Conservation (phyloP, 192 early-diverging fungal genomes). For the Podila verticillata region DNA sequence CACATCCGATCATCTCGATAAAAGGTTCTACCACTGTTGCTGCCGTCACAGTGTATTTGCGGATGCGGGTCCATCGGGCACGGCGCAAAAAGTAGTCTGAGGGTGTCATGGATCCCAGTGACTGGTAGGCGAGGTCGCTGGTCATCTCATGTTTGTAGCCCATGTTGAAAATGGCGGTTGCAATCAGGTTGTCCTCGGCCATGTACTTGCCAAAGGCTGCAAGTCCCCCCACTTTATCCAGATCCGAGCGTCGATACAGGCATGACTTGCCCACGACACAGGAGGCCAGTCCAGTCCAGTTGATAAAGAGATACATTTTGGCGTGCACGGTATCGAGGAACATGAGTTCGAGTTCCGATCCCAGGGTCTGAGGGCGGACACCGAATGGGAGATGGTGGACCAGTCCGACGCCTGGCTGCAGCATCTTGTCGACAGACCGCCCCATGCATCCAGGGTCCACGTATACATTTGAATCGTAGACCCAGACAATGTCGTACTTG, state of each 20-base stretch:
- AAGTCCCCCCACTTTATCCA: conserved; percentile 85
- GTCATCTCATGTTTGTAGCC: conserved; percentile 90
- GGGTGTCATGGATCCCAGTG: conserved; percentile 75
- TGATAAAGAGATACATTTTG: conserved; percentile 95
- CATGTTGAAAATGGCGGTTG: conserved; percentile 80
- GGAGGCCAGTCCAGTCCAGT: conserved; percentile 81
- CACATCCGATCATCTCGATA: conserved; percentile 87
- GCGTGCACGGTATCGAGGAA: conserved; percentile 94
- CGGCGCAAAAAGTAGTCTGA: conserved; percentile 85
- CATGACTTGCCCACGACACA: conserved; percentile 97
- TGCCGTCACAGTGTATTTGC: conserved; percentile 91
- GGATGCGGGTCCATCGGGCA: conserved; percentile 91
- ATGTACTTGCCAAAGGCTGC: conserved; percentile 89
- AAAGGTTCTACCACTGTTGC: conserved; percentile 94
- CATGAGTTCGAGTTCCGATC: conserved; percentile 84
- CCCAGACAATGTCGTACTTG: conserved; percentile 93
- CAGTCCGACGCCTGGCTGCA: conserved; percentile 80
- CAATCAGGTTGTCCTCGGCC: conserved; percentile 97
- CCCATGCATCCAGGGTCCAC: conserved; percentile 80
- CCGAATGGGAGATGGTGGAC: conserved; percentile 94
- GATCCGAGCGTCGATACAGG: conserved; percentile 84
- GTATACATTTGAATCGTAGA: conserved; percentile 92
- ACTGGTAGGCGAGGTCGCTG: conserved; percentile 87
- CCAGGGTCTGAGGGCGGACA: conserved; percentile 74
- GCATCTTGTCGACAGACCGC: conserved; percentile 83